Conservation (phyloP, 257 asterid genomes). For the Solanum pennellii region DNA sequence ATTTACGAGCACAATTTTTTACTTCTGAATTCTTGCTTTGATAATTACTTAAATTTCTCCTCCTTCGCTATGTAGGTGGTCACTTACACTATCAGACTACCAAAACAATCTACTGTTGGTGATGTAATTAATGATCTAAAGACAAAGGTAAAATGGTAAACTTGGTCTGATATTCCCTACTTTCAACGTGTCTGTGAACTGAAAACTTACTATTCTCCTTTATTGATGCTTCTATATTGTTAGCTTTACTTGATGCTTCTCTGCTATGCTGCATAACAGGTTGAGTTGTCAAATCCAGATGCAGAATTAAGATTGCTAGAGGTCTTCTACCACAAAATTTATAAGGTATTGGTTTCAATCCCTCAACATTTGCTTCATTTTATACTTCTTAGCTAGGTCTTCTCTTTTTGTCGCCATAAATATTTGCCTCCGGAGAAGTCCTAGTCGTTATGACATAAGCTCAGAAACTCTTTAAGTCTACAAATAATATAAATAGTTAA, state of each 20-base stretch:
- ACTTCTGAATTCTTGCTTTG: background rate
- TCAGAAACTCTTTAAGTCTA: background rate
- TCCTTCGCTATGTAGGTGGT: constrained; percentile 40
- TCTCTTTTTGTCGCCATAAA: background rate
- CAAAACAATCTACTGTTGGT: constrained; percentile 84
- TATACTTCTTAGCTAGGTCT: background rate
- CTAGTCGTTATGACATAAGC: background rate
- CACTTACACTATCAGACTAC: constrained; percentile 72
- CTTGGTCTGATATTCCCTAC: background rate
- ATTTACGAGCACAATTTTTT: background rate
- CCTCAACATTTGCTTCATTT: background rate
- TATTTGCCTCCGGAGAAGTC: background rate
- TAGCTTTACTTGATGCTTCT: background rate
- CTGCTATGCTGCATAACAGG: constrained; percentile 16
- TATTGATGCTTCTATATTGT: background rate
- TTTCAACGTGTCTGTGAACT: background rate
- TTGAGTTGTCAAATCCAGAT: constrained; percentile 33
- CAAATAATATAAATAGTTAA: background rate
- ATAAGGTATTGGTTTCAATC: constrained; percentile 17
- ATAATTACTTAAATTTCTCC: background rate
- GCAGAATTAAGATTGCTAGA: constrained; percentile 40
- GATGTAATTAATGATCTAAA: constrained; percentile 92
- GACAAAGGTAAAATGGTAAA: constrained; percentile 45
- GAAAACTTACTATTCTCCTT: background rate
- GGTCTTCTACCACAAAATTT: constrained; percentile 42